Conservation (phyloP, 495 filamentous ascomycete species). For the Penicillium steckii region DNA sequence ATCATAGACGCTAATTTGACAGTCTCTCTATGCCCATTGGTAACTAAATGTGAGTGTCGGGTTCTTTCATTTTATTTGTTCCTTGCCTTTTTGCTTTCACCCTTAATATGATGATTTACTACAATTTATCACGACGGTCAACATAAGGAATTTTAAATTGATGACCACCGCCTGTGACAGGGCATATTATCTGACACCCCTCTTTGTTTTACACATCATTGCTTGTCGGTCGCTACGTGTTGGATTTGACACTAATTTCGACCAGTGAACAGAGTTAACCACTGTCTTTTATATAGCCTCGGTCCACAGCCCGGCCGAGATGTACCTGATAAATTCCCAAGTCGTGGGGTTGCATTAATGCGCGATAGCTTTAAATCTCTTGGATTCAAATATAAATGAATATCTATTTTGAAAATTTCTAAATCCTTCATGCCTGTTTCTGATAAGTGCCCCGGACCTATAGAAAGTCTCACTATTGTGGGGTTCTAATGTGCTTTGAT, state of each 20-base stretch:
- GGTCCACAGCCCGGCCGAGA: constrained; percentile 2
- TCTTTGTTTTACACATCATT: constrained; percentile 10
- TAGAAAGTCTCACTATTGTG: no score
- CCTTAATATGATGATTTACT: constrained; percentile 70
- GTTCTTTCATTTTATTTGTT: constrained; percentile 1
- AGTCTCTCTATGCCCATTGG: neutral
- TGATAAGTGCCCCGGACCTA: no score
- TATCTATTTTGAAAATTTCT: neutral
- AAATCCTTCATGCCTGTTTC: no score
- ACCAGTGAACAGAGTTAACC: constrained; percentile 12
- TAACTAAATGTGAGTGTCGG: constrained; percentile 22
- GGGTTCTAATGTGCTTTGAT: neutral
- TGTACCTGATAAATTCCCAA: neutral
- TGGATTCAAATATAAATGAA: constrained; percentile 2
- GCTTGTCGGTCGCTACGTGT: constrained; percentile 13
- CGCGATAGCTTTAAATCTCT: constrained; percentile 11
- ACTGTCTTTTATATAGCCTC: neutral
- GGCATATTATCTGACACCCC: constrained; percentile 64
- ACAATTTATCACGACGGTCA: constrained; percentile 95
- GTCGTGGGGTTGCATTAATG: constrained; percentile 1
- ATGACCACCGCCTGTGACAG: constrained; percentile 90
- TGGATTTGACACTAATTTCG: constrained; percentile 19
- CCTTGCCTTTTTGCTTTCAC: neutral
- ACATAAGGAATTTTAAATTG: constrained; percentile 81
- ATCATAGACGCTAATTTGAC: neutral